Evolutionary conservation across 345 rosid species (phyloP).

Genomic region (Melastoma malabathricum): DNA sequence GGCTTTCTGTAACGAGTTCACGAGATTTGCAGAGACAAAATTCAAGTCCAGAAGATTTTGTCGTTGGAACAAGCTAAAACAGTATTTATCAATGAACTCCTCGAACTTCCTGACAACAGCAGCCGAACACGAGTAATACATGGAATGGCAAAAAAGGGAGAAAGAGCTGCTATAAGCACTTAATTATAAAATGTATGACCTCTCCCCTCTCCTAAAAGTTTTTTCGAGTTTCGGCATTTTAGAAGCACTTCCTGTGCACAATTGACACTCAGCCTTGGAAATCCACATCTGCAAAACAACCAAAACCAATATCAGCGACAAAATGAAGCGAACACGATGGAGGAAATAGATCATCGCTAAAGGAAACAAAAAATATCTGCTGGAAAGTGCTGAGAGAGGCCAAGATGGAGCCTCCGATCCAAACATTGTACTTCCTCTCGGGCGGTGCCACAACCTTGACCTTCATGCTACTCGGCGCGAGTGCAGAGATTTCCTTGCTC

Average conservation of each 20-base stretch:
- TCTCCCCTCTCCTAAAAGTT: slow-evolving; percentile 14
- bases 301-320: not conserved
- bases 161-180: slow-evolving; percentile 15
- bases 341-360: slow-evolving; percentile 1
- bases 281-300: slow-evolving; percentile 32
- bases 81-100: too few relatives aligned
- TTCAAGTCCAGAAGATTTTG: too few relatives aligned
- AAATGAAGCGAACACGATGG: not conserved
- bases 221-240: slow-evolving; percentile 10
- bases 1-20: slow-evolving; percentile 13
- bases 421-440: slow-evolving; percentile 62
- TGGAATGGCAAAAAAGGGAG: slow-evolving; percentile 14
- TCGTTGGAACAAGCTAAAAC: too few relatives aligned
- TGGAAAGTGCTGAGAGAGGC: slow-evolving; percentile 71
- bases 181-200: slow-evolving; percentile 9
- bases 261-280: slow-evolving; percentile 37
- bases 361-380: slow-evolving; percentile 17
- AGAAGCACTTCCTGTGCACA: slow-evolving; percentile 39
- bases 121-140: slow-evolving; percentile 19
- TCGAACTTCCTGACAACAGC: too few relatives aligned
- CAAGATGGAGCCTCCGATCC: slow-evolving; percentile 65
- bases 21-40: not conserved
- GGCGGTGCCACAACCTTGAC: slow-evolving; percentile 71
- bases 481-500: slow-evolving; percentile 62
- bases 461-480: slow-evolving; percentile 65